A percentile compares a stretch with the other conserved stretches of the same genome.
These are phyloP conservation scores for Porogramme epimiltina DNA, from an alignment of 1,284 basidiomycete species.

Conservation along the genomic window DNA sequence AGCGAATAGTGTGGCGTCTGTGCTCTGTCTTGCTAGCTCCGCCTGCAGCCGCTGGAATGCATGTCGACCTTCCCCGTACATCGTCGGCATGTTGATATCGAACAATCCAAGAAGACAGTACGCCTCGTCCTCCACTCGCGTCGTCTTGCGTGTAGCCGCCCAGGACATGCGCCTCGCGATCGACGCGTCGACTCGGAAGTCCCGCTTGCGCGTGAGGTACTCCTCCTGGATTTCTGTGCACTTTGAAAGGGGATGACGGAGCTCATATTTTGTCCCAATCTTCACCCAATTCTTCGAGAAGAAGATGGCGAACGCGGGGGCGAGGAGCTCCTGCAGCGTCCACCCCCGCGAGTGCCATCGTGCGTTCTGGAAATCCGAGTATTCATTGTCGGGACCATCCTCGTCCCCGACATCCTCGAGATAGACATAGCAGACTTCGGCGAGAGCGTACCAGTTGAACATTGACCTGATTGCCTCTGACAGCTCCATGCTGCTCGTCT, in stretches of 20 bases:
- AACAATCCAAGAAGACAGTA: background rate
- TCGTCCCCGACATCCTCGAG: background rate
- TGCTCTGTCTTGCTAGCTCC: background rate
- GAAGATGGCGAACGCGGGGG: background rate
- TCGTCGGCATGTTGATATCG: background rate
- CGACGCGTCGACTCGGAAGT: background rate
- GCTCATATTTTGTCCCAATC: background rate
- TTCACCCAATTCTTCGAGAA: background rate
- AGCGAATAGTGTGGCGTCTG: too few relatives aligned
- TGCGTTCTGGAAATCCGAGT: background rate
- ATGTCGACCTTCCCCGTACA: slow-evolving; percentile 1
- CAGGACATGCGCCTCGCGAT: background rate
- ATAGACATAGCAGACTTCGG: slow-evolving; percentile 2
- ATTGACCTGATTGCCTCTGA: slow-evolving; percentile 13
- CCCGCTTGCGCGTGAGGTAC: background rate
- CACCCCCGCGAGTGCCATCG: background rate
- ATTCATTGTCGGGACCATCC: background rate
- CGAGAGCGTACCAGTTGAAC: slow-evolving; percentile 1
- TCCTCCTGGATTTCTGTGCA: background rate
- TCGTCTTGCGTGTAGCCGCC: background rate
- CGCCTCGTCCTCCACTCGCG: background rate
- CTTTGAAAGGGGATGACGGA: background rate
- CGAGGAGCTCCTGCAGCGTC: slow-evolving; percentile 6
- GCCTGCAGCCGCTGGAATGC: slow-evolving; percentile 1
- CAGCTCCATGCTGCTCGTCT: background rate